A percentile compares a stretch with the other conserved stretches of the same genome.
These are phyloP conservation scores for Acacia concinna DNA, from an alignment of 331 rosid species.

Conservation along the genomic window DNA sequence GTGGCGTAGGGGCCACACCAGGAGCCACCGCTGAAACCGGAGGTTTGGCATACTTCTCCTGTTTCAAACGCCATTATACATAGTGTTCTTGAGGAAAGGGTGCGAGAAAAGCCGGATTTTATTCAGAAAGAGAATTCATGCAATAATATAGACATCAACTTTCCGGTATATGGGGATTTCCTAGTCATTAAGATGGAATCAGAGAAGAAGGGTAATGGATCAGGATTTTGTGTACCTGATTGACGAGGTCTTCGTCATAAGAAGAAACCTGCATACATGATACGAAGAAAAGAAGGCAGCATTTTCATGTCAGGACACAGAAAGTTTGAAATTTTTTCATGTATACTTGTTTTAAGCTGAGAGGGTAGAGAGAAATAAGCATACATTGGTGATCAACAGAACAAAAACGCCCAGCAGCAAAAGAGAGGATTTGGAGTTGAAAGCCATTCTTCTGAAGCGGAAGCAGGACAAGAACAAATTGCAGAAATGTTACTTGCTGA, in stretches of 20 bases:
- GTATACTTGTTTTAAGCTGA: not conserved
- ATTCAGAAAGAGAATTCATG: not conserved
- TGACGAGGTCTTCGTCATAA: not conserved
- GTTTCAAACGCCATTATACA: not conserved
- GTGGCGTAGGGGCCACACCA: not conserved
- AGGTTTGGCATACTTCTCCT: not conserved
- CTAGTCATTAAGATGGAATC: not conserved
- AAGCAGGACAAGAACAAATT: not conserved
- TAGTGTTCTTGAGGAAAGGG: not conserved
- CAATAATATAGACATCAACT: not conserved
- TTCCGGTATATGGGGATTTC: not conserved
- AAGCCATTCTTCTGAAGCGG: conserved; percentile 12
- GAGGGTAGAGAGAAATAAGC: not conserved
- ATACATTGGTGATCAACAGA: not conserved
- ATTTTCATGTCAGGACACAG: not conserved
- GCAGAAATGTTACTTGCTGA: not conserved
- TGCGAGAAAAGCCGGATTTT: not conserved
- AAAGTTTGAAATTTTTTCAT: not conserved
- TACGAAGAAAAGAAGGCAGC: not conserved
- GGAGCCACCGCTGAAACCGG: conserved; percentile 1
- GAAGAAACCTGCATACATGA: conserved; percentile 7
- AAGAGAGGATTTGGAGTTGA: not conserved
- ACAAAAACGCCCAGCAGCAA: not conserved
- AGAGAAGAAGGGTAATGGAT: not conserved
- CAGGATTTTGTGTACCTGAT: not conserved